Evolutionary conservation across 805 yeast species (phyloP).

Genomic region (Kurtzmaniella cleridarum): DNA sequence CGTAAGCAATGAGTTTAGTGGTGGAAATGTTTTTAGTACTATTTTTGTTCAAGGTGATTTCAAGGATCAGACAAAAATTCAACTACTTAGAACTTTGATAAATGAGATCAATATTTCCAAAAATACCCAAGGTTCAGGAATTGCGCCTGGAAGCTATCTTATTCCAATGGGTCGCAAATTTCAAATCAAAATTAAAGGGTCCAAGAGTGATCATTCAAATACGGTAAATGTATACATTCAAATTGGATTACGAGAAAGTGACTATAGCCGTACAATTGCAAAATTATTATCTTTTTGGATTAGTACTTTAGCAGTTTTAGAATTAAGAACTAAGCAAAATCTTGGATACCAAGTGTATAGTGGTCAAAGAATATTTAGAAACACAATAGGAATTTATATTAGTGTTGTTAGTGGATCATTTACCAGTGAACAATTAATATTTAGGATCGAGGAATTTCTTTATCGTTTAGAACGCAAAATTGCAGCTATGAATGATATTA

Average conservation of each 20-base stretch:
- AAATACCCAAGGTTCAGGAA: slow-evolving; percentile 11
- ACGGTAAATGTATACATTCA: slow-evolving; percentile 53
- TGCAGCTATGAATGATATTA: slow-evolving; percentile 20
- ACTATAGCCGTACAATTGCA: slow-evolving; percentile 33
- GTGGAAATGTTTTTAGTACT: slow-evolving; percentile 22
- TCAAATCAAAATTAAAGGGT: slow-evolving; percentile 13
- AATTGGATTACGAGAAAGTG: slow-evolving; percentile 43
- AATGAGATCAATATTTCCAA: slow-evolving; percentile 31
- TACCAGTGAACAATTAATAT: slow-evolving; percentile 35
- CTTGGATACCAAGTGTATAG: slow-evolving; percentile 60
- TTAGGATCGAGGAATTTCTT: slow-evolving; percentile 45
- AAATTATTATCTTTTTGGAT: slow-evolving; percentile 43
- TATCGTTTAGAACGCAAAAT: slow-evolving; percentile 23
- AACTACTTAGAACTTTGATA: slow-evolving; percentile 15
- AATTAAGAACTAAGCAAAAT: slow-evolving; percentile 50
- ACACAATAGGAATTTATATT: slow-evolving; percentile 54
- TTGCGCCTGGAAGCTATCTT: slow-evolving; percentile 1
- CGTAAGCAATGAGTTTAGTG: slow-evolving; percentile 22
- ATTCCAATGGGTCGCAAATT: slow-evolving; percentile 30
- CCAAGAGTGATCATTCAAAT: slow-evolving; percentile 46
- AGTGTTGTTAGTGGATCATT: slow-evolving; percentile 49
- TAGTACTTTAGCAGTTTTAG: slow-evolving; percentile 37
- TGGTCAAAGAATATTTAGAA: slow-evolving; percentile 47
- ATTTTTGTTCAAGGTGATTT: slow-evolving; percentile 50
- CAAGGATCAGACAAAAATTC: slow-evolving; percentile 10